These are phyloP conservation scores for Delphinella strobiligena DNA, from an alignment of 2,329 filamentous ascomycete species.

Conservation along the genomic window DNA sequence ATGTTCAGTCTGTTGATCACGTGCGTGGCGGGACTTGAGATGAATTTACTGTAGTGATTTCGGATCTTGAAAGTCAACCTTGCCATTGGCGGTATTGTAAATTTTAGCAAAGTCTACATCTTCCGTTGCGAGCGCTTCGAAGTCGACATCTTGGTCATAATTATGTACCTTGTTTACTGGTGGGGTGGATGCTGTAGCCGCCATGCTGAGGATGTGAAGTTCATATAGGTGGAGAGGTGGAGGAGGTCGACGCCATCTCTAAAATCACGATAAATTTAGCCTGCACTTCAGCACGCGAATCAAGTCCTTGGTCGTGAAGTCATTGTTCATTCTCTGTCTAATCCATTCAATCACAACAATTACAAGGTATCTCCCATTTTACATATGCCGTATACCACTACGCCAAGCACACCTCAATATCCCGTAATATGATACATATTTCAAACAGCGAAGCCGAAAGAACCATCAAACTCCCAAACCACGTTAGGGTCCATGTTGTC, in stretches of 20 bases:
- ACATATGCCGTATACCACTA: background rate
- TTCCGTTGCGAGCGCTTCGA: slow-evolving; percentile 45
- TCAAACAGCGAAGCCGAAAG: slow-evolving; percentile 25
- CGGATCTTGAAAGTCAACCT: slow-evolving; percentile 73
- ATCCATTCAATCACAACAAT: too few relatives aligned
- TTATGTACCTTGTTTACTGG: slow-evolving; percentile 12
- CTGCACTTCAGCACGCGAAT: too few relatives aligned
- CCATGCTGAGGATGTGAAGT: background rate
- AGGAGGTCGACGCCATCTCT: too few relatives aligned
- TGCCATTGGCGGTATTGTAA: slow-evolving; percentile 32
- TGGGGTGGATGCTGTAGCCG: background rate
- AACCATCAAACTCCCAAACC: slow-evolving; percentile 33
- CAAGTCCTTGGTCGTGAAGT: too few relatives aligned
- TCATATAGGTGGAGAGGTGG: too few relatives aligned
- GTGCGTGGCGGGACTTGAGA: background rate
- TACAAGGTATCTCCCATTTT: background rate
- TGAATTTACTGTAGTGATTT: slow-evolving; percentile 53
- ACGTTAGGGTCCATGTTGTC: slow-evolving; percentile 17
- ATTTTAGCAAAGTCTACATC: slow-evolving; percentile 49
- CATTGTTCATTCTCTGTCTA: too few relatives aligned
- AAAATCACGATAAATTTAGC: too few relatives aligned
- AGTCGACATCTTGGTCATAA: slow-evolving; percentile 50
- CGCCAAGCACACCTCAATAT: background rate
- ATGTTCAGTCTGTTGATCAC: background rate
- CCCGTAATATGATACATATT: background rate